Evolutionary conservation across 352 stramenopile species (phyloP).

Genomic region (Phytophthora citricola): DNA sequence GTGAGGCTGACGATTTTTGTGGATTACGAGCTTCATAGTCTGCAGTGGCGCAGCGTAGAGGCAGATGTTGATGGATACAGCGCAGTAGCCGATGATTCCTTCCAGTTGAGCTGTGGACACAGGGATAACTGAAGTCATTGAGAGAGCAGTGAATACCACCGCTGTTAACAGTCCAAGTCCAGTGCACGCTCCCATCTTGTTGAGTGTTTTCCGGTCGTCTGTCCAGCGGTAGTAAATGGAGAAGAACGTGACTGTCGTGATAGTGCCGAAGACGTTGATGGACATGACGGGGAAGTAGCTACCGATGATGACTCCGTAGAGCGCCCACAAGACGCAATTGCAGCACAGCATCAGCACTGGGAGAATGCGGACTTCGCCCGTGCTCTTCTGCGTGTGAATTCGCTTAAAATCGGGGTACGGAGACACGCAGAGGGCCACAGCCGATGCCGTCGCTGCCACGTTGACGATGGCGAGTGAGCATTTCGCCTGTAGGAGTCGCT

Average conservation of each 20-base stretch:
- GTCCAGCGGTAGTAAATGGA: constrained; percentile 35
- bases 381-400: constrained; percentile 30
- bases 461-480: constrained; percentile 38
- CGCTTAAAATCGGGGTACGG: constrained; percentile 31
- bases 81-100: constrained; percentile 41
- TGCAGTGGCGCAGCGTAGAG: constrained; percentile 59
- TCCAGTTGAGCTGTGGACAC: constrained; percentile 31
- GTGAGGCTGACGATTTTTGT: constrained; percentile 45
- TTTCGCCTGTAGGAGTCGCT: constrained; percentile 6
- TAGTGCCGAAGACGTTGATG: constrained; percentile 50
- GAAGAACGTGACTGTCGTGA: constrained; percentile 39
- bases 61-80: constrained; percentile 45
- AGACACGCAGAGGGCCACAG: constrained; percentile 31
- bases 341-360: constrained; percentile 47
- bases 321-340: constrained; percentile 49
- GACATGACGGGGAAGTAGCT: constrained; percentile 50
- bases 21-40: constrained; percentile 47
- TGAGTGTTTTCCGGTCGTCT: constrained; percentile 15
- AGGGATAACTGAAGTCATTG: constrained; percentile 16
- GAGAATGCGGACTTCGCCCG: constrained; percentile 46
- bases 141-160: constrained; percentile 23
- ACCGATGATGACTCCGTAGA: constrained; percentile 43
- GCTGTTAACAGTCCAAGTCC: constrained; percentile 18
- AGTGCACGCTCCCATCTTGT: constrained; percentile 20
- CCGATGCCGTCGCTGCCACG: constrained; percentile 25